Evolutionary conservation across 352 stramenopile genomes (phyloP).

Genomic region (Phytopythium helicoides): DNA sequence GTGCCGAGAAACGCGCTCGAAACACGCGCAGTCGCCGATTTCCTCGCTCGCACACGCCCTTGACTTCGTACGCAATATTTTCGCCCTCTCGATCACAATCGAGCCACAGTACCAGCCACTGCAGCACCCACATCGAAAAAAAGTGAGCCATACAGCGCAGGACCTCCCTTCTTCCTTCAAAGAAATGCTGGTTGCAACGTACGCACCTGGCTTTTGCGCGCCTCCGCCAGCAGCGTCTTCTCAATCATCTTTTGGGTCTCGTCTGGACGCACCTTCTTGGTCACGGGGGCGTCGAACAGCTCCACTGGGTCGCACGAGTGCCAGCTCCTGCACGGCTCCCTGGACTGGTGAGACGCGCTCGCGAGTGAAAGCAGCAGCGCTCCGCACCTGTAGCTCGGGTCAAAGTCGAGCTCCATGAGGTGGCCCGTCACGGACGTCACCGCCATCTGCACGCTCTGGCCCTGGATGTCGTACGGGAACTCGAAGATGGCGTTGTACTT

Average conservation of each 20-base stretch:
- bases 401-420: conserved; percentile 98
- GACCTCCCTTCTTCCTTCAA: background rate
- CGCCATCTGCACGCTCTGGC: conserved; percentile 87
- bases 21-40: conserved; percentile 78
- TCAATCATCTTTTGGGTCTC: conserved; percentile 89
- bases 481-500: conserved; percentile 92
- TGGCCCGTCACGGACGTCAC: conserved; percentile 98
- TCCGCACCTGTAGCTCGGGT: conserved; percentile 58
- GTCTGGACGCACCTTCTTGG: conserved; percentile 79
- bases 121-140: background rate
- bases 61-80: conserved; percentile 98
- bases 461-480: conserved; percentile 86
- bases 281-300: conserved; percentile 92
- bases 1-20: conserved; percentile 91
- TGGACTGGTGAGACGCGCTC: background rate
- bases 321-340: conserved; percentile 86
- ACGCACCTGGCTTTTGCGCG: conserved; percentile 66
- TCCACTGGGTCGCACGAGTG: conserved; percentile 90
- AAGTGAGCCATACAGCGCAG: background rate
- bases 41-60: conserved; percentile 76
- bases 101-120: conserved; percentile 97
- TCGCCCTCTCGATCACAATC: conserved; percentile 99
- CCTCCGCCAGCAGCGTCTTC: conserved; percentile 88
- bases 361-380: conserved; percentile 66
- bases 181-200: background rate